Percentiles rank a stretch among this genome's conserved stretches.
Conservation (phyloP, 1,139 yeast genomes). For the Tardiomyces blankii region DNA sequence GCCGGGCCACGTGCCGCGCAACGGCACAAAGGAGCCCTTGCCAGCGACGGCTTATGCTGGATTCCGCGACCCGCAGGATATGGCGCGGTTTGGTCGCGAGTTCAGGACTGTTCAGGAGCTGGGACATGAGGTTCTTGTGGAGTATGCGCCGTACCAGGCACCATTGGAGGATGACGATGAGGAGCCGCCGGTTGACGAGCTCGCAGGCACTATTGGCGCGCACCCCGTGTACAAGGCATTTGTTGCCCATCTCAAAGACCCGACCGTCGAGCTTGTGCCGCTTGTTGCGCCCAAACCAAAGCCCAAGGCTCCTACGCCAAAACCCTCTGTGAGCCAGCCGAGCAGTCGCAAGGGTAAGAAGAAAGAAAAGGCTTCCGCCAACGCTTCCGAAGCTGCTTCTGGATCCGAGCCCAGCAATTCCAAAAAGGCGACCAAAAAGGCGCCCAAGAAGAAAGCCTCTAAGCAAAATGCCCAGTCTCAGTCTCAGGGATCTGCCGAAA, state of each 20-base stretch:
- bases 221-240: constrained; percentile 13
- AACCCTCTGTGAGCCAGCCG: not conserved
- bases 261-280: constrained; percentile 1
- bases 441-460: not conserved
- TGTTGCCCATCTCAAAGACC: constrained; percentile 8
- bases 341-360: not conserved
- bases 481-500: no score
- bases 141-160: constrained; percentile 18
- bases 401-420: not conserved
- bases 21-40: constrained; percentile 10
- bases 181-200: constrained; percentile 4
- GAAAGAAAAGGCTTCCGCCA: not conserved
- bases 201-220: constrained; percentile 11
- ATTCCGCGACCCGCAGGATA: constrained; percentile 6
- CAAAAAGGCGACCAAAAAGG: not conserved
- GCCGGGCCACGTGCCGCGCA: constrained; percentile 23
- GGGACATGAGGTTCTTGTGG: constrained; percentile 8
- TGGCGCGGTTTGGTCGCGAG: constrained; percentile 10
- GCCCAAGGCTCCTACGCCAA: not conserved
- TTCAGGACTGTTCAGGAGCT: constrained; percentile 7
- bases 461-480: no score
- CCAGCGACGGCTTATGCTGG: constrained; percentile 13
- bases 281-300: not conserved
- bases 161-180: constrained; percentile 5
- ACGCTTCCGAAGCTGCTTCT: not conserved